These are phyloP conservation scores for Xylariaceae sp. DNA, from an alignment of 2,329 filamentous ascomycete genomes.

Conservation along the genomic window DNA sequence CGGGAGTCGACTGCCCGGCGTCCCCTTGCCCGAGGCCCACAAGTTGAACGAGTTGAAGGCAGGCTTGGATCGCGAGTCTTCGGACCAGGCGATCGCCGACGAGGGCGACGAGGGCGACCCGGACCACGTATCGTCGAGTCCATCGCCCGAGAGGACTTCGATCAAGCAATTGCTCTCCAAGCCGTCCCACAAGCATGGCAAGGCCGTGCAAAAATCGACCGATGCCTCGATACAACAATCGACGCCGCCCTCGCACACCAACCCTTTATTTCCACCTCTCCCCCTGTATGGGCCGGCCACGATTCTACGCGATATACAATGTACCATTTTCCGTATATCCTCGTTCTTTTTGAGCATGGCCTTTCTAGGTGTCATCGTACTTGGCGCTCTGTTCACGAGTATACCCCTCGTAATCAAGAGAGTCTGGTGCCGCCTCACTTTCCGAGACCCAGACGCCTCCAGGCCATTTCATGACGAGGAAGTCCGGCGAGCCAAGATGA, in stretches of 20 bases:
- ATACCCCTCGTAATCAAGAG: slow-evolving; percentile 45
- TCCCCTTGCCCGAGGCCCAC: slow-evolving; percentile 62
- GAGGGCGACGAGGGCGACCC: slow-evolving; percentile 19
- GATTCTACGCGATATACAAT: slow-evolving; percentile 56
- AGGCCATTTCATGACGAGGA: slow-evolving; percentile 73
- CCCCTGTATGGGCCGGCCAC: slow-evolving; percentile 75
- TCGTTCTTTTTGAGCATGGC: slow-evolving; percentile 70
- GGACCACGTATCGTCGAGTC: slow-evolving; percentile 10
- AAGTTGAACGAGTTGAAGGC: slow-evolving; percentile 60
- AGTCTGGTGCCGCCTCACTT: slow-evolving; percentile 45
- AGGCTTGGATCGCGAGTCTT: slow-evolving; percentile 27
- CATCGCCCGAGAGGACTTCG: slow-evolving; percentile 10
- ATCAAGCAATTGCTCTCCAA: slow-evolving; percentile 5
- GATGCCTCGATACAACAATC: slow-evolving; percentile 38
- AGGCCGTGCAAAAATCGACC: slow-evolving; percentile 34
- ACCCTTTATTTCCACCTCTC: slow-evolving; percentile 76
- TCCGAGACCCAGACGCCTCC: slow-evolving; percentile 49
- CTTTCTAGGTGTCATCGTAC: slow-evolving; percentile 69
- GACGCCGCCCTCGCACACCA: slow-evolving; percentile 60
- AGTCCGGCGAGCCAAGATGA: slow-evolving; percentile 42
- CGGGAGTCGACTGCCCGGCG: slow-evolving; percentile 58
- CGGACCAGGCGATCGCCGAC: slow-evolving; percentile 18
- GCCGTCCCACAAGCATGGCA: slow-evolving; percentile 22
- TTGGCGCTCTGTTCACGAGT: slow-evolving; percentile 64
- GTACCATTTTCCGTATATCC: slow-evolving; percentile 53